Percentiles rank a stretch among this genome's conserved stretches.
These are phyloP conservation scores for Zygosaccharomyces kombuchaensis DNA, from an alignment of 805 yeast species.

Conservation along the genomic window DNA sequence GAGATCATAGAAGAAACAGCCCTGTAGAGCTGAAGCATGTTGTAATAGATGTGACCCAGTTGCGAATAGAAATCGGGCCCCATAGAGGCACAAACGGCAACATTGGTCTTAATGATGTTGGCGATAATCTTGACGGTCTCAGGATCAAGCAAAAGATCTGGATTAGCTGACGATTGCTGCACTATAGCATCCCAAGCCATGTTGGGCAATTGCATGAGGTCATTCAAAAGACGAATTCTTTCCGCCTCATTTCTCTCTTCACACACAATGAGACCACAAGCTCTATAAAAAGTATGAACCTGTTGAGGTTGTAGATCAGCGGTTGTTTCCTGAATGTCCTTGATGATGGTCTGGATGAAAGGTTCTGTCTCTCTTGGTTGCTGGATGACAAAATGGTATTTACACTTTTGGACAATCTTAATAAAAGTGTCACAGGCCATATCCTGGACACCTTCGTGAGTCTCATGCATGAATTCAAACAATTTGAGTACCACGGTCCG, in stretches of 20 bases:
- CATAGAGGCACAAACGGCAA: constrained; percentile 88
- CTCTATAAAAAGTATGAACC: constrained; percentile 95
- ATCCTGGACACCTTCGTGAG: constrained; percentile 99
- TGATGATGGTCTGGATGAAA: constrained; percentile 83
- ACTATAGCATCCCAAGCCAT: constrained; percentile 92
- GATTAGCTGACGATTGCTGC: constrained; percentile 77
- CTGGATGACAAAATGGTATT: constrained; percentile 85
- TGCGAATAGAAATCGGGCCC: constrained; percentile 91
- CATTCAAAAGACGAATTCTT: constrained; percentile 67
- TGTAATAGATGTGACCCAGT: constrained; percentile 77
- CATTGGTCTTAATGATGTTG: constrained; percentile 91
- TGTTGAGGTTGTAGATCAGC: constrained; percentile 95
- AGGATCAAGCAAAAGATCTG: constrained; percentile 66
- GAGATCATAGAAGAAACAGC: constrained; percentile 88
- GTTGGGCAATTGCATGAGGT: constrained; percentile 88
- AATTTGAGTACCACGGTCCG: constrained; percentile 93
- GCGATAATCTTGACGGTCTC: constrained; percentile 92
- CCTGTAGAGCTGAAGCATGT: constrained; percentile 82
- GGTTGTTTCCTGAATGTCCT: constrained; percentile 77
- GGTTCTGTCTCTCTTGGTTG: constrained; percentile 87
- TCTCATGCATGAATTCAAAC: constrained; percentile 98
- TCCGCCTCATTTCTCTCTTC: constrained; percentile 72
- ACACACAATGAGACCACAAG: constrained; percentile 88
- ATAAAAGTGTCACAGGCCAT: constrained; percentile 99
- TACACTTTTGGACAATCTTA: constrained; percentile 92